Evolutionary conservation across 352 stramenopile species (phyloP), one percentile per base, ranked within the genome.

Genomic region (Pythium oligandrum): DNA sequence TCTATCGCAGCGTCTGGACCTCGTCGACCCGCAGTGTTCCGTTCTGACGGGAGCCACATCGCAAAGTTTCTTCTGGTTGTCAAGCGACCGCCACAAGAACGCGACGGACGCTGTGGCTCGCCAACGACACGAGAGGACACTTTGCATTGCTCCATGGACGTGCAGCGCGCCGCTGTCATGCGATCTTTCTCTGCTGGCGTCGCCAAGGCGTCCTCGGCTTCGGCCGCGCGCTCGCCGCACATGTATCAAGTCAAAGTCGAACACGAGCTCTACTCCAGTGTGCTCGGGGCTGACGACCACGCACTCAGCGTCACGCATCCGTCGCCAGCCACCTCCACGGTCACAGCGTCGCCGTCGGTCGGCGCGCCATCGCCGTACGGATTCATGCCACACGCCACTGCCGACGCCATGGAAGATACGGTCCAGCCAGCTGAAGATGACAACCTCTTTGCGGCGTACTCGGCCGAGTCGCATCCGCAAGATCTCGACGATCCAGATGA

Each of bases 391-490:
- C 12, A 50, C 26, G 40, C 46, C 49, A 40, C 33, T 12, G 32
- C 6, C 33, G 34, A 48, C 40, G 31, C 38, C 6, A 42, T 42
- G 38, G 7, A 8, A 12, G 38, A 8, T 42, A 47, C 47, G 46
- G 44, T 35, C 10, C 31, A 44, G 9, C 35, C 43, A 34, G 67
- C 77, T 33, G 78, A 83, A 40, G 63, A 68, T n/a, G 71, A 89
- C 48, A 61, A 68, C 36, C 66, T 89, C 55, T 86, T 86, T 40
- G 51, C 61, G 12, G 67, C 67, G 11, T 86, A 83, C 48, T 44
- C 68, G 7, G 49, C 43, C 42, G 58, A 65, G 6, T 55, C 56
- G 31, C 61, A 58, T 47, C 64, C 59, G 52, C 64, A 68, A 35
- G 64, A 76, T 9, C 64, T 73, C 12, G 62, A 73, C 53, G 61